phyloP scores from a whole-genome alignment of 495 filamentous ascomycete species.

The Talaromyces ruber region DNA sequence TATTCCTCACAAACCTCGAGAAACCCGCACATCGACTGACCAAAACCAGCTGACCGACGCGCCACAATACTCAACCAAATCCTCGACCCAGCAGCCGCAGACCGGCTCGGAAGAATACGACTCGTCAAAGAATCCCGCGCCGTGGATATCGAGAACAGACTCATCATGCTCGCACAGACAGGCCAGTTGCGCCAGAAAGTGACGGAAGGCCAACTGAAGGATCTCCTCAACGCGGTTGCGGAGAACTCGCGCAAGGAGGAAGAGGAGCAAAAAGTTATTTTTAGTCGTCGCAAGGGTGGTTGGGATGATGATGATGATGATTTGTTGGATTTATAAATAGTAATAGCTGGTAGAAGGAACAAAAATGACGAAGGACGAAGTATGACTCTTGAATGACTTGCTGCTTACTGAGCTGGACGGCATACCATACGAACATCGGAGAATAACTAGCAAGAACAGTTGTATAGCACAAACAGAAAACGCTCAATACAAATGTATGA shows the following conservation, averaged over 20 bases:
- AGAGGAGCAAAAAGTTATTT: conserved; percentile 73
- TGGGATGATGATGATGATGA: conserved; percentile 87
- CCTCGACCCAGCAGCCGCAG: conserved; percentile 85
- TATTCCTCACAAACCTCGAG: conserved; percentile 10
- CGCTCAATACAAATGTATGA: conserved; percentile 4
- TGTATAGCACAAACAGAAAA: background rate
- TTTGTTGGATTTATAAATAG: conserved; percentile 50
- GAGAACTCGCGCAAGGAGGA: conserved; percentile 54
- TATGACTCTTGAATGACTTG: background rate
- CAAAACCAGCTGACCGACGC: conserved; percentile 39
- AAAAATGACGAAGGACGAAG: background rate
- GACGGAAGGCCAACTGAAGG: conserved; percentile 88
- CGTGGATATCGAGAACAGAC: conserved; percentile 79
- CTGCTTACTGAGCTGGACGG: background rate
- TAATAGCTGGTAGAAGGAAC: background rate
- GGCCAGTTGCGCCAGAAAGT: conserved; percentile 84
- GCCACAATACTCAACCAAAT: conserved; percentile 79
- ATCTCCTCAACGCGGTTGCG: conserved; percentile 72
- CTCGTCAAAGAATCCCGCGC: conserved; percentile 92
- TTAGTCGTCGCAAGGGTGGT: conserved; percentile 71
- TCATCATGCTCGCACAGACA: conserved; percentile 82
- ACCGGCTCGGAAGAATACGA: conserved; percentile 87
- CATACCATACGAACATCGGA: background rate
- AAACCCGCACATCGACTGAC: background rate
- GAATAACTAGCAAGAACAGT: background rate